Evolutionary conservation across 2,329 filamentous ascomycete species (phyloP), one percentile per base, ranked within the genome.

Genomic region (Fusarium decemcellulare): DNA sequence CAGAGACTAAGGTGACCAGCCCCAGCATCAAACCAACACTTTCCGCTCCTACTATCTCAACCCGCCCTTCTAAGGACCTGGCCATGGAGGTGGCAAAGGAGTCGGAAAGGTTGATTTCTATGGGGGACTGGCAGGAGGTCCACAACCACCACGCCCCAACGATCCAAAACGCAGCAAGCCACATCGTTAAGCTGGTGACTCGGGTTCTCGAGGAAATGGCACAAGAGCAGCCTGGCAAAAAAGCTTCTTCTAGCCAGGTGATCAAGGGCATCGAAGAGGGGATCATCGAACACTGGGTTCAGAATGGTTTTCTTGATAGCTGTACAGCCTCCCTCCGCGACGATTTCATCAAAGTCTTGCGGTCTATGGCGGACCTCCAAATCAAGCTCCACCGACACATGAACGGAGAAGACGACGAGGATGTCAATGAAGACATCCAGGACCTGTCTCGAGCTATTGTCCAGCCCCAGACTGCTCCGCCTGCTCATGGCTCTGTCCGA

Each of bases 201-300:
- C 53, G 53, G 15, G 51, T 65, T 15, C 36, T 71, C 1, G 42
- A 14, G 1, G 58, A 74, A 5, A 59, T 72, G 10, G 46, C 59
- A 5, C 14, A 57, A 1, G 30, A 56, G 14, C 42, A 64, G 5
- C 29, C 23, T 23, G 23, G 23, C 23, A 23, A 23, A 5, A 23
- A 23, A 23, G 42, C 2, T 43, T 73, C 2, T 63, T 72, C 12
- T 50, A 69, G 7, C 51, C 58, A 5, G 68, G 23, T 73, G 6
- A 37, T 77, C 8, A 43, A 27, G 5, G 74, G 70, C 2, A 71
- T 79, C 9, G 69, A 76, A 18, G 73, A 77, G 7, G 68, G 67
- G 0, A 67, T 75, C 4, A 63, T 77, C 11, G 68, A 74, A 2
- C 61, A 69, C 18, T 78, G 76, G 76, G 55, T 72, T 8, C 36